Evolutionary conservation across 1,284 basidiomycete species (phyloP).

Genomic region (Trametes pubescens): DNA sequence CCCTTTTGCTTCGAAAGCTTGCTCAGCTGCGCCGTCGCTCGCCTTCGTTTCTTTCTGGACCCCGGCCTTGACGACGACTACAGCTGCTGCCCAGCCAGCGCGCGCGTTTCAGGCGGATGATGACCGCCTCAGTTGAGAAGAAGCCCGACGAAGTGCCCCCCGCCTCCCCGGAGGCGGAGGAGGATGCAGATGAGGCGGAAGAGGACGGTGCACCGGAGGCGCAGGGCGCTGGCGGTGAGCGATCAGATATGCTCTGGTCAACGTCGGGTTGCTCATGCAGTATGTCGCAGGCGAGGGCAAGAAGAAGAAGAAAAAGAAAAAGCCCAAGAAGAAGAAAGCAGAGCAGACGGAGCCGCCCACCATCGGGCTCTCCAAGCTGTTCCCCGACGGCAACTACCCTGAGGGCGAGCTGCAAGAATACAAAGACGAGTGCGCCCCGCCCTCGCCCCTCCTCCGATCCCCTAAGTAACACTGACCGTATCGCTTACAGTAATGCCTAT

Average conservation of each 20-base stretch:
- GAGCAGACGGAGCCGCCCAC: conserved; percentile 95
- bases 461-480: conserved; percentile 10
- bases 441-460: conserved; percentile 19
- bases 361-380: conserved; percentile 90
- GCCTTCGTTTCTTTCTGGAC: not conserved
- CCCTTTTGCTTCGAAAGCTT: conserved; percentile 16
- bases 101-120: conserved; percentile 1
- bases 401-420: conserved; percentile 94
- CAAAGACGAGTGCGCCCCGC: conserved; percentile 78
- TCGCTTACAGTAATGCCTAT: conserved; percentile 73
- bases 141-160: conserved; percentile 37
- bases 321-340: conserved; percentile 83
- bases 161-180: conserved; percentile 36
- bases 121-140: conserved; percentile 31
- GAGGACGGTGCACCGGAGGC: conserved; percentile 39
- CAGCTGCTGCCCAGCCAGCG: not conserved
- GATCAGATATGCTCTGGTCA: not conserved
- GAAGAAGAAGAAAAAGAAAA: conserved; percentile 95
- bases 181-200: conserved; percentile 42
- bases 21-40: conserved; percentile 13
- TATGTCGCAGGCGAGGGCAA: conserved; percentile 42
- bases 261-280: not conserved
- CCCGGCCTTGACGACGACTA: not conserved
- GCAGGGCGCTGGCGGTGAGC: conserved; percentile 35
- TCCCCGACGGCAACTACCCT: conserved; percentile 87